These are phyloP conservation scores for Chaetomium globosum DNA, from an alignment of 2,329 filamentous ascomycete species.

Conservation along the genomic window DNA sequence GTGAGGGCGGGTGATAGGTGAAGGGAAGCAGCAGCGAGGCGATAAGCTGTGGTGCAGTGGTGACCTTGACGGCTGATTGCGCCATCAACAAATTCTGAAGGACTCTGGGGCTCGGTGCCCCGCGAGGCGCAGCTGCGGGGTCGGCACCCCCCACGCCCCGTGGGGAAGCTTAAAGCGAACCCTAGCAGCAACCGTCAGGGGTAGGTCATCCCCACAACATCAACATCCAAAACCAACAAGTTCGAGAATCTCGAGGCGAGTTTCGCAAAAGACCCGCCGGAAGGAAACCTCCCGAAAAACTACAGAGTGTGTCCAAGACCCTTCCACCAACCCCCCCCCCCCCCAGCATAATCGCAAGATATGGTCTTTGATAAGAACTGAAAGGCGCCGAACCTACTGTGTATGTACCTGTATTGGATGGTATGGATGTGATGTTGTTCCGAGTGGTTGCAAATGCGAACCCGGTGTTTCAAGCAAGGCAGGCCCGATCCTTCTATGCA, in stretches of 20 bases:
- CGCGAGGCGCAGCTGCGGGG: conserved; percentile 21
- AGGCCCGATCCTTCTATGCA: conserved; percentile 7
- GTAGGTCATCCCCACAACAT: conserved; percentile 32
- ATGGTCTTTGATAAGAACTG: neutral
- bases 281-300: neutral
- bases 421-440: no score
- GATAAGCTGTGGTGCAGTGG: conserved; percentile 15
- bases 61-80: conserved; percentile 11
- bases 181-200: conserved; percentile 16
- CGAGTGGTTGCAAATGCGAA: neutral
- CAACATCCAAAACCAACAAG: conserved; percentile 6
- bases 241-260: neutral
- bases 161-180: conserved; percentile 29
- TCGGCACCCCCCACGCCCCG: conserved; percentile 36
- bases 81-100: neutral
- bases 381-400: no score
- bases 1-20: neutral
- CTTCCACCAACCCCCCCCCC: neutral
- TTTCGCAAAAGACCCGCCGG: neutral
- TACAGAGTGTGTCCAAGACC: neutral
- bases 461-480: neutral
- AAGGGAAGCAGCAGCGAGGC: neutral
- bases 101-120: neutral
- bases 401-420: no score
- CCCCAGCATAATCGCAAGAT: neutral